Percentiles rank a stretch among this genome's conserved stretches.
phyloP scores from a whole-genome alignment of 2,329 filamentous ascomycete genomes.

The Camptophora hylomeconis region DNA sequence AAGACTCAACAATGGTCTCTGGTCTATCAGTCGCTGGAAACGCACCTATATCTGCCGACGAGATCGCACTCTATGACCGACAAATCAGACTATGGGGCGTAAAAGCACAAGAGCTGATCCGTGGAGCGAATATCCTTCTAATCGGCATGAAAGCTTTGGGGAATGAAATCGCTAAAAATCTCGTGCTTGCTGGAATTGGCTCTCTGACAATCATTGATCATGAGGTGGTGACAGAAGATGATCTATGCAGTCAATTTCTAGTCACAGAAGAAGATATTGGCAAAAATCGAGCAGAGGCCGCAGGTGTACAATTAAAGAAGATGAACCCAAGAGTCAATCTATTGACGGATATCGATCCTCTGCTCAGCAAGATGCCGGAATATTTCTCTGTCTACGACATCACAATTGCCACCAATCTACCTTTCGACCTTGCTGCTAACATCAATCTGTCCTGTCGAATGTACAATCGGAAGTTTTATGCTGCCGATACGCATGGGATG shows the following conservation, averaged over 20 bases:
- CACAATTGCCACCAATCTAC: conserved; percentile 79
- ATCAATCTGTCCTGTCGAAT: conserved; percentile 81
- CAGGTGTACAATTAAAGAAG: conserved; percentile 62
- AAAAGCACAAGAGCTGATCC: conserved; percentile 81
- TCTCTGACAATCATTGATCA: conserved; percentile 82
- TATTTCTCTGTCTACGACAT: conserved; percentile 75
- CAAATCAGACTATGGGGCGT: conserved; percentile 97
- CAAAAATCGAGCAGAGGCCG: conserved; percentile 71
- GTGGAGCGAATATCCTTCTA: conserved; percentile 77
- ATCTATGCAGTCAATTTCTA: conserved; percentile 76
- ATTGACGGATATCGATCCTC: conserved; percentile 53
- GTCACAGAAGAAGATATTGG: conserved; percentile 60
- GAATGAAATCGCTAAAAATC: conserved; percentile 93
- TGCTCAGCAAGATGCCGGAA: conserved; percentile 53
- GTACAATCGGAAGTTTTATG: conserved; percentile 72
- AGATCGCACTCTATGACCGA: conserved; percentile 92
- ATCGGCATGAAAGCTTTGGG: conserved; percentile 78
- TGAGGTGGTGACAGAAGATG: conserved; percentile 59
- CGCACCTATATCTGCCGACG: conserved; percentile 45
- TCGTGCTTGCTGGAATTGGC: conserved; percentile 84
- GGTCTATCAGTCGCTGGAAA: too few relatives aligned
- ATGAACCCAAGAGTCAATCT: conserved; percentile 83
- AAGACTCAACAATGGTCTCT: conserved; percentile 6
- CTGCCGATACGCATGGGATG: conserved; percentile 71
- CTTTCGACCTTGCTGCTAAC: conserved; percentile 57